phyloP scores from a whole-genome alignment of 441 rosid species.

The Eruca vesicaria region DNA sequence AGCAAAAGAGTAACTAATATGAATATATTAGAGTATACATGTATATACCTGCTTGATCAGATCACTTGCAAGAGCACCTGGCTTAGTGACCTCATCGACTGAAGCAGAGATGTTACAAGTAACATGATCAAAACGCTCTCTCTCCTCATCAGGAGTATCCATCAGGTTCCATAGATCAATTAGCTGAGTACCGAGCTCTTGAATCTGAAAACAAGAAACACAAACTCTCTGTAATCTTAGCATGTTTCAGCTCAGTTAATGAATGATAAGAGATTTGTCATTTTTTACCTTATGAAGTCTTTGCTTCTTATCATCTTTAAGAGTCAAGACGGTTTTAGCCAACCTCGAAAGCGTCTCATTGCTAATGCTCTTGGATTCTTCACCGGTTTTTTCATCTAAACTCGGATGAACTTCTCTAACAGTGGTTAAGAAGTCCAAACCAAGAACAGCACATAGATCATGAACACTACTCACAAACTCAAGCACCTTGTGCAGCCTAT shows the following conservation, averaged over 20 bases:
- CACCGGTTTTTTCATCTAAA: constrained; percentile 68
- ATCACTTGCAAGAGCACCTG: constrained; percentile 86
- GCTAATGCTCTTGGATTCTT: constrained; percentile 89
- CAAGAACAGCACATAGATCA: constrained; percentile 92
- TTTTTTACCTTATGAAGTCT: constrained; percentile 79
- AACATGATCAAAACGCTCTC: constrained; percentile 77
- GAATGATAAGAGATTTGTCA: neutral
- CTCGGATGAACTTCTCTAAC: constrained; percentile 97
- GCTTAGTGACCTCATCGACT: constrained; percentile 79
- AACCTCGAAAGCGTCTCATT: constrained; percentile 84
- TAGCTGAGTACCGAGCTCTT: constrained; percentile 82
- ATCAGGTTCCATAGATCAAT: constrained; percentile 94
- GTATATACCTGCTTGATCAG: constrained; percentile 94
- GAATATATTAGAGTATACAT: too few relatives aligned
- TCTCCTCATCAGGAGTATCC: constrained; percentile 89
- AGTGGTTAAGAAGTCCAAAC: constrained; percentile 82
- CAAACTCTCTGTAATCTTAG: neutral
- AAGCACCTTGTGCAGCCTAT: constrained; percentile 85
- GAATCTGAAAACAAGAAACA: constrained; percentile 54
- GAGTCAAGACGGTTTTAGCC: constrained; percentile 76
- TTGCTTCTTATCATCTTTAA: constrained; percentile 89
- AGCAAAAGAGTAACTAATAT: constrained; percentile 19
- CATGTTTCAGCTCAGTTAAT: constrained; percentile 2
- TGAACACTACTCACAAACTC: constrained; percentile 92
- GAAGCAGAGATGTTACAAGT: constrained; percentile 84